A percentile compares a stretch with the other conserved stretches of the same genome.
These are phyloP conservation scores for Pythium plurisporium DNA, from an alignment of 352 stramenopile genomes.

Conservation along the genomic window DNA sequence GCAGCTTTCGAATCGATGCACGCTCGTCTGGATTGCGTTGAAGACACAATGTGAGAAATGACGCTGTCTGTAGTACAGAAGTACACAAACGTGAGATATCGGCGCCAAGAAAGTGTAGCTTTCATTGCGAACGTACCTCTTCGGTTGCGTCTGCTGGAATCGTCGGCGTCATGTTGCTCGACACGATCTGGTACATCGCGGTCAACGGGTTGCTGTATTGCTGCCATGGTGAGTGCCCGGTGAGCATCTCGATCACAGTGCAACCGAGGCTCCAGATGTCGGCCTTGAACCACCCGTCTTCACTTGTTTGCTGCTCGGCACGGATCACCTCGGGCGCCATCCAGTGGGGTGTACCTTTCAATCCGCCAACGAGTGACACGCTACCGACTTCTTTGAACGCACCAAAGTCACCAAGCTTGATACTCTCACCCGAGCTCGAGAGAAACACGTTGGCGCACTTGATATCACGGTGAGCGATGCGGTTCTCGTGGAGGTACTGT, in stretches of 20 bases:
- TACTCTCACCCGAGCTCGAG: conserved; percentile 21
- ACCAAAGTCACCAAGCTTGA: conserved; percentile 81
- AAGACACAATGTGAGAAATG: conserved; percentile 58
- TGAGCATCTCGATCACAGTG: conserved; percentile 92
- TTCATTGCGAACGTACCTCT: conserved; percentile 46
- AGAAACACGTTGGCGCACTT: conserved; percentile 87
- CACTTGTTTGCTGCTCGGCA: conserved; percentile 35
- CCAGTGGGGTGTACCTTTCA: conserved; percentile 90
- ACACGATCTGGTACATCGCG: conserved; percentile 89
- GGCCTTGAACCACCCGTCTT: conserved; percentile 81
- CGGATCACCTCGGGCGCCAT: conserved; percentile 91
- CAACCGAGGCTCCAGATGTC: conserved; percentile 94
- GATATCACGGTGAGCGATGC: conserved; percentile 87
- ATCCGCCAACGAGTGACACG: conserved; percentile 58
- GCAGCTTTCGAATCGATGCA: conserved; percentile 83
- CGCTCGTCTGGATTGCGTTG: conserved; percentile 68
- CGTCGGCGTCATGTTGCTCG: conserved; percentile 54
- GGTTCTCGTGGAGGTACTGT: conserved; percentile 80
- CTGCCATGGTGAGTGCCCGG: conserved; percentile 83
- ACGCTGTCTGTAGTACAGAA: conserved; percentile 31
- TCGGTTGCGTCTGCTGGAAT: conserved; percentile 51
- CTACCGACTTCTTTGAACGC: conserved; percentile 70
- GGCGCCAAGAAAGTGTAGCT: background rate
- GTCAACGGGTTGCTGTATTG: conserved; percentile 88
- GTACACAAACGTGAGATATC: background rate